Evolutionary conservation across 1,284 basidiomycete species (phyloP), one percentile per base, ranked within the genome.

Genomic region (Rhodotorula sp.): DNA sequence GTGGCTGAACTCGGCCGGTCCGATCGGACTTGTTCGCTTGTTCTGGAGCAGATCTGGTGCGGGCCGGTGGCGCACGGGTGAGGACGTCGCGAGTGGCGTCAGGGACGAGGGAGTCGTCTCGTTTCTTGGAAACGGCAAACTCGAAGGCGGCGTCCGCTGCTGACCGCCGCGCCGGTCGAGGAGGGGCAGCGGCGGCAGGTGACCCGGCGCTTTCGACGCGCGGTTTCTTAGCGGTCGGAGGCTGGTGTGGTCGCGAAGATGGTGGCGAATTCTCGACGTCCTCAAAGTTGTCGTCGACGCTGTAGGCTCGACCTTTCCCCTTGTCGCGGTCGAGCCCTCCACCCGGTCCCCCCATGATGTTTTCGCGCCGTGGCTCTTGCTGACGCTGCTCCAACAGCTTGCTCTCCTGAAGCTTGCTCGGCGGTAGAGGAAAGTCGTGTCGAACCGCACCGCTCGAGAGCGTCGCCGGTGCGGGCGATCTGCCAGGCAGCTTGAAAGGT

Each of bases 401-500:
- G 4, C 59, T 51, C 18, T 18, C 37, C 46, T 15, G 26, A 10
- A 59, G 45, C 44, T 33, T 37, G 33, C 60, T 69, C 45, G 42
- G 30, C 14, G 24, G 22, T 12, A 49, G 26, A 12, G n/a, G 37
- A 42, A 12, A 26, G 20, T 44, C 14, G 20, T 18, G 12, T 20
- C 53, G 20, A 3, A 5, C 10, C 44, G 30, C 4, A 46, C 33
- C 22, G 22, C 37, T 12, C 42, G 33, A 4, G 4, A 24, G n/a
- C 53, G 54, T 60, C 12, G 22, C 33, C 8, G n/a, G 37, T 17
- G 62, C 53, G 17, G 54, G 22, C 1, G 48, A 10, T 18, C 18
- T 62, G 29, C 62, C 29, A 6, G 61, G 45, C 10, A 51, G 53
- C 59, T 64, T 68, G 68, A 69, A 66, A 10, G 69, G 59, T 57